Percentiles rank a stretch among this genome's conserved stretches.
phyloP scores from a whole-genome alignment of 192 early-diverging fungal species.

The Coemansia nantahalensis region DNA sequence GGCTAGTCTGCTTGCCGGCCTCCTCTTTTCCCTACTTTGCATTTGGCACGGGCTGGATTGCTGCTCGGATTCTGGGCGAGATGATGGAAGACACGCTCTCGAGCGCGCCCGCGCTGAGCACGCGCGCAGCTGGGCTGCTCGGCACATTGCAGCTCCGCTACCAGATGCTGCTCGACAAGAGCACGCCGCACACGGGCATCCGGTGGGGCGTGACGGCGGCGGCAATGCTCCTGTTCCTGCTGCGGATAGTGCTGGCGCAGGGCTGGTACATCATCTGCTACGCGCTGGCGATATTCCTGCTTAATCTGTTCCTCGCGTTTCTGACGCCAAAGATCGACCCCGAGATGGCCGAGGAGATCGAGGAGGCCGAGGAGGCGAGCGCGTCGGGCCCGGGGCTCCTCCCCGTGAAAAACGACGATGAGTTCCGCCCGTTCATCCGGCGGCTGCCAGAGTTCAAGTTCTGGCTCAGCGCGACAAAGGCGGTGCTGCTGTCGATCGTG shows the following conservation, averaged over 20 bases:
- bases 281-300: slow-evolving; percentile 90
- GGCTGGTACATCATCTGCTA: slow-evolving; percentile 98
- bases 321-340: slow-evolving; percentile 97
- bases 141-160: slow-evolving; percentile 51
- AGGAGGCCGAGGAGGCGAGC: slow-evolving; percentile 47
- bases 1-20: too few species aligned
- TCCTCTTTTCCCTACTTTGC: too few species aligned
- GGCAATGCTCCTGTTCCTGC: slow-evolving; percentile 64
- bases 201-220: slow-evolving; percentile 74
- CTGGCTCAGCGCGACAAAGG: slow-evolving; percentile 86
- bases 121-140: slow-evolving; percentile 35
- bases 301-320: slow-evolving; percentile 94
- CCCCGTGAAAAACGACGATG: slow-evolving; percentile 86
- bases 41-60: too few species aligned
- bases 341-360: slow-evolving; percentile 50
- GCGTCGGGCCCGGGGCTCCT: slow-evolving; percentile 60
- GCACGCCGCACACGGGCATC: slow-evolving; percentile 69
- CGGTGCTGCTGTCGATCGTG: slow-evolving; percentile 75
- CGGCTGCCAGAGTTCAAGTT: slow-evolving; percentile 98
- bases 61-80: too few species aligned
- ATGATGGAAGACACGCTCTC: slow-evolving; percentile 49
- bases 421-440: slow-evolving; percentile 96
- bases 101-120: slow-evolving; percentile 43
- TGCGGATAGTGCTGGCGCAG: slow-evolving; percentile 76
- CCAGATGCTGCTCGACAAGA: slow-evolving; percentile 78